These are phyloP conservation scores for Pseudozyma thailandica DNA, from an alignment of 1,284 basidiomycete species.

Conservation along the genomic window DNA sequence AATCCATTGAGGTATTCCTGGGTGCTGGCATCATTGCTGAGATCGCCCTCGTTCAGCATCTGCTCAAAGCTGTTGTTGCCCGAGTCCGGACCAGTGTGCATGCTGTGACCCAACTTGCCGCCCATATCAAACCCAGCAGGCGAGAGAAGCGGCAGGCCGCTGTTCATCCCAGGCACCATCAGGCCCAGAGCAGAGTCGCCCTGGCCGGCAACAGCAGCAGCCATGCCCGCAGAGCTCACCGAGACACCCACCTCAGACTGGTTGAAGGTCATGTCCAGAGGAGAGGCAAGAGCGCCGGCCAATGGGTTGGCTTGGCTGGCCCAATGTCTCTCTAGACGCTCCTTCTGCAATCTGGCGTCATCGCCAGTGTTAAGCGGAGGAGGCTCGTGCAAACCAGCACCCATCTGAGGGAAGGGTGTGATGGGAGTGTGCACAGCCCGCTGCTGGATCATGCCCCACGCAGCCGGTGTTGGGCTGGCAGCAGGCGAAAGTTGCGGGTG, in stretches of 20 bases:
- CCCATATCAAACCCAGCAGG: conserved; percentile 27
- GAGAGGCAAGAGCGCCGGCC: conserved; percentile 34
- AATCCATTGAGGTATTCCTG: conserved; percentile 47
- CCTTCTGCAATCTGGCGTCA: conserved; percentile 53
- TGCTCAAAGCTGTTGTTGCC: conserved; percentile 47
- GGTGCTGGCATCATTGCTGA: conserved; percentile 38
- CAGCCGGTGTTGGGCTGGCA: conserved; percentile 43
- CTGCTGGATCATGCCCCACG: conserved; percentile 62
- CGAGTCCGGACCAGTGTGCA: conserved; percentile 21
- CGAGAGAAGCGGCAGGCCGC: conserved; percentile 30
- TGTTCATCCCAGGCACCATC: conserved; percentile 26
- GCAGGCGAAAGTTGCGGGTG: conserved; percentile 44
- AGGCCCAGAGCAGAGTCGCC: conserved; percentile 30
- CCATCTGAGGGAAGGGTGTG: conserved; percentile 57
- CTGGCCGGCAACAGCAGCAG: conserved; percentile 14
- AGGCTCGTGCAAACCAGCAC: conserved; percentile 39
- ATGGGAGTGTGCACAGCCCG: conserved; percentile 57
- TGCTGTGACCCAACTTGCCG: conserved; percentile 21
- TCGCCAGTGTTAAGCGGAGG: conserved; percentile 54
- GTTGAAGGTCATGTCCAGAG: conserved; percentile 48
- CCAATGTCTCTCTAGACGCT: conserved; percentile 60
- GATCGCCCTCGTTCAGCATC: conserved; percentile 34
- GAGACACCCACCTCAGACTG: conserved; percentile 20
- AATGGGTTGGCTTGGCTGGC: conserved; percentile 39
- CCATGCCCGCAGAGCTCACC: conserved; percentile 30